These are phyloP conservation scores for Leccinum obscurum DNA, from an alignment of 768 basidiomycete species.

Conservation along the genomic window DNA sequence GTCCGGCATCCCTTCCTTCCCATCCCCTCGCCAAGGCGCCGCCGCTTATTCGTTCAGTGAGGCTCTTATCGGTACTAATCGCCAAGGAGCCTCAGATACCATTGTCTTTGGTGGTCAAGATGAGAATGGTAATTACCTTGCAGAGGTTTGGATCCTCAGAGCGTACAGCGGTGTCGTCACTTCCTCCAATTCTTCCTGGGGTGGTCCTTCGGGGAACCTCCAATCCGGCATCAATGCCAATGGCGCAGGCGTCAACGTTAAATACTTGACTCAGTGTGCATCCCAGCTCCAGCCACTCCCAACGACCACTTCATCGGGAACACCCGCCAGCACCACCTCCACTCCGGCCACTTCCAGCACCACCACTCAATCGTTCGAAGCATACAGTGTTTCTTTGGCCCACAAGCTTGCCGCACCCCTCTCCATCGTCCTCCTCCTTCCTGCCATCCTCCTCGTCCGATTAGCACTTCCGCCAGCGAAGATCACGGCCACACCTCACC, in stretches of 20 bases:
- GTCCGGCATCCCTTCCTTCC: slow-evolving; percentile 48
- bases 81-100: slow-evolving; percentile 57
- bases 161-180: slow-evolving; percentile 65
- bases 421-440: slow-evolving; percentile 47
- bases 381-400: slow-evolving; percentile 43
- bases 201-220: slow-evolving; percentile 63
- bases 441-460: slow-evolving; percentile 42
- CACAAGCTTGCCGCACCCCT: slow-evolving; percentile 51
- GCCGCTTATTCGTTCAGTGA: slow-evolving; percentile 54
- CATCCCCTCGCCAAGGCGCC: slow-evolving; percentile 71
- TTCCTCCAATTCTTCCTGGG: slow-evolving; percentile 59
- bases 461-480: slow-evolving; percentile 41
- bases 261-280: slow-evolving; percentile 64
- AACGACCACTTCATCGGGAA: slow-evolving; percentile 23
- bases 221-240: slow-evolving; percentile 62
- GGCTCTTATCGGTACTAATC: slow-evolving; percentile 57
- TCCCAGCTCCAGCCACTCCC: slow-evolving; percentile 31
- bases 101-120: slow-evolving; percentile 81
- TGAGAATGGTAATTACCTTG: slow-evolving; percentile 60
- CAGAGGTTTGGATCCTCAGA: slow-evolving; percentile 78
- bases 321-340: slow-evolving; percentile 15
- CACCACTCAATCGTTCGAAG: slow-evolving; percentile 19
- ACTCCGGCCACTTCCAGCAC: slow-evolving; percentile 7
- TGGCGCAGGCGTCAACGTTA: slow-evolving; percentile 64
- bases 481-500: slow-evolving; percentile 21